A percentile compares a stretch with the other conserved stretches of the same genome.
Evolutionary conservation across 1,284 basidiomycete species (phyloP).

Genomic region (Fomitopsis schrenkii): DNA sequence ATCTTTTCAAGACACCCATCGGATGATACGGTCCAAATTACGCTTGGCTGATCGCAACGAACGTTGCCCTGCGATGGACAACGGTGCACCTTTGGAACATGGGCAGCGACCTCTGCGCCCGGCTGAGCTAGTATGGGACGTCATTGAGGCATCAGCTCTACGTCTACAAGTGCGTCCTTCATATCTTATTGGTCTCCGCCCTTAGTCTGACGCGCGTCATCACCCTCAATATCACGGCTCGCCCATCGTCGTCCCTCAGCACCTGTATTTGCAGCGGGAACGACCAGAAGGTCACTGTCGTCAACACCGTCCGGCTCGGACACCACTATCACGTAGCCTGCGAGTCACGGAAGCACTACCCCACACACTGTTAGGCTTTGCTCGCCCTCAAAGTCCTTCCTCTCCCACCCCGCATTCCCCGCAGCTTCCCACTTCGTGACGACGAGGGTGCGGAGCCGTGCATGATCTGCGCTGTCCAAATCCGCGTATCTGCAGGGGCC

Average conservation of each 20-base stretch:
- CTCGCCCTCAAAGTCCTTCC: not conserved
- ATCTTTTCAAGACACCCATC: too few species aligned
- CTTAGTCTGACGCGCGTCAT: too few species aligned
- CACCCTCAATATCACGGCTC: not conserved
- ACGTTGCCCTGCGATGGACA: too few species aligned
- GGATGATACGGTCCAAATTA: too few species aligned
- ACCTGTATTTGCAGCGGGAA: not conserved
- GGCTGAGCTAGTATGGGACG: too few species aligned
- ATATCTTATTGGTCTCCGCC: too few species aligned
- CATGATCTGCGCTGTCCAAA: conserved; percentile 1
- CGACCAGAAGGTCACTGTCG: not conserved
- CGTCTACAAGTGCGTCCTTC: too few species aligned
- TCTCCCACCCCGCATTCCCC: conserved; percentile 1
- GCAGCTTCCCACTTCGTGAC: not conserved
- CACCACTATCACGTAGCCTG: not conserved
- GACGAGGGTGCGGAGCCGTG: not conserved
- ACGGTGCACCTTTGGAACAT: too few species aligned
- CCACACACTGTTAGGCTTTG: not conserved
- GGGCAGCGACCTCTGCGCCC: too few species aligned
- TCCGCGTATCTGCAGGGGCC: not conserved
- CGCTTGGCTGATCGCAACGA: too few species aligned
- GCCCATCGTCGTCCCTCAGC: not conserved
- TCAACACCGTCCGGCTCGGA: not conserved
- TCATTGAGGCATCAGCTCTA: too few species aligned
- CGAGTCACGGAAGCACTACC: not conserved